Percentiles rank a stretch among this genome's conserved stretches.
Evolutionary conservation across 495 filamentous ascomycete species (phyloP).

Genomic region (Xylaria sp.): DNA sequence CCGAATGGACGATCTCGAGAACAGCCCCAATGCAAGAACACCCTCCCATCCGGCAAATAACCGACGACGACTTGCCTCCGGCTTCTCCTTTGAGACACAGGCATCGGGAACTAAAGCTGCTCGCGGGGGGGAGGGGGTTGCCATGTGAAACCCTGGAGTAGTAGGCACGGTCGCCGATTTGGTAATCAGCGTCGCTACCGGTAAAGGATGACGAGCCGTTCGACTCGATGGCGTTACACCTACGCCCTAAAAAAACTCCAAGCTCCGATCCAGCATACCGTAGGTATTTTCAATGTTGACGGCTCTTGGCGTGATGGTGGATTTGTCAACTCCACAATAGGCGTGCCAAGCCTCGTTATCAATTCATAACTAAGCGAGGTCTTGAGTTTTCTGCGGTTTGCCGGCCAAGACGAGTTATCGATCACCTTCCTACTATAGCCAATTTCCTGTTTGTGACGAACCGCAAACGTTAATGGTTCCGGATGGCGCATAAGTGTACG

Average conservation of each 20-base stretch:
- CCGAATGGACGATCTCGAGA: background rate
- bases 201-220: background rate
- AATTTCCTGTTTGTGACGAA: background rate
- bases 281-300: background rate
- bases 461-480: background rate
- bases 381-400: background rate
- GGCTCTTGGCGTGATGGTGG: conserved; percentile 9
- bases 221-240: background rate
- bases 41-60: conserved; percentile 16
- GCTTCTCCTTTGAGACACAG: background rate
- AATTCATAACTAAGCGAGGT: conserved; percentile 4
- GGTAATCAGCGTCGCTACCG: background rate
- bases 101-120: background rate
- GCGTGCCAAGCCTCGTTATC: conserved; percentile 20
- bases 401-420: background rate
- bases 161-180: background rate
- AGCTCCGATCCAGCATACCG: background rate
- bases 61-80: background rate
- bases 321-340: conserved; percentile 20
- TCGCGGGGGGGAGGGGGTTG: background rate
- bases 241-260: conserved; percentile 3
- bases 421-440: conserved; percentile 21
- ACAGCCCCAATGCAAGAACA: conserved; percentile 1
- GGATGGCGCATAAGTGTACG: background rate
- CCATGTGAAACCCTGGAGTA: conserved; percentile 12